Conservation (phyloP, 2,329 filamentous ascomycete genomes). For the Trichoderma endophyticum region DNA sequence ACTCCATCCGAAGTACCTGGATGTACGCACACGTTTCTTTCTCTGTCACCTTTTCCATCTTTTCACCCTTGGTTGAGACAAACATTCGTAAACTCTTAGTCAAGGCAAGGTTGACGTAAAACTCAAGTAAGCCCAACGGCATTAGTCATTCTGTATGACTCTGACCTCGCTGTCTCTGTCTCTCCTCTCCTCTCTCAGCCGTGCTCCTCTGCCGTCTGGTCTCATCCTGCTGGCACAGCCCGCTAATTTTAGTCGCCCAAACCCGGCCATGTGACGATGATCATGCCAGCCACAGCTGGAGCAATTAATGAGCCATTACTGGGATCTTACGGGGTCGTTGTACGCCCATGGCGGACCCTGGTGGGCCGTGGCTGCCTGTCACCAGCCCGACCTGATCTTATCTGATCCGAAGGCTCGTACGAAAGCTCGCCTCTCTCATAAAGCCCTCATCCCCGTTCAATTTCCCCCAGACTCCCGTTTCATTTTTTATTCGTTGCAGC, state of each 20-base stretch:
- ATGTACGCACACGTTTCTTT: neutral
- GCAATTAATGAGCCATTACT: neutral
- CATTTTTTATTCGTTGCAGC: neutral
- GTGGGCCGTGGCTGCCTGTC: constrained; percentile 17
- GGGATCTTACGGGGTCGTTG: neutral
- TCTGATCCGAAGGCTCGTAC: constrained; percentile 13
- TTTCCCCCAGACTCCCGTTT: neutral
- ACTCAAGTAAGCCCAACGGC: neutral
- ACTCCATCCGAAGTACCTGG: neutral
- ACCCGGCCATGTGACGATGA: constrained; percentile 17
- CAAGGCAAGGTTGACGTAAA: neutral
- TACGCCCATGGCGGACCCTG: neutral
- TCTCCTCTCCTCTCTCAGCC: constrained; percentile 21
- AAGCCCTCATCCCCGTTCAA: constrained; percentile 11
- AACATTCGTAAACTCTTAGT: neutral
- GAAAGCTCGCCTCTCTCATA: constrained; percentile 7
- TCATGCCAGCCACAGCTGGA: constrained; percentile 8
- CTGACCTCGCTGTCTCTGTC: constrained; percentile 23
- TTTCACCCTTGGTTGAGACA: neutral
- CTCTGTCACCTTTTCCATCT: neutral
- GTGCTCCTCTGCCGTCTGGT: neutral
- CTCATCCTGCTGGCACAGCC: constrained; percentile 11
- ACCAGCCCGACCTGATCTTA: constrained; percentile 15
- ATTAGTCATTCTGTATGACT: neutral
- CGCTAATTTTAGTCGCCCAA: constrained; percentile 11